Base-by-base conservation (phyloP, 2,329 filamentous ascomycete species). In the Trichoderma arundinaceum region DNA sequence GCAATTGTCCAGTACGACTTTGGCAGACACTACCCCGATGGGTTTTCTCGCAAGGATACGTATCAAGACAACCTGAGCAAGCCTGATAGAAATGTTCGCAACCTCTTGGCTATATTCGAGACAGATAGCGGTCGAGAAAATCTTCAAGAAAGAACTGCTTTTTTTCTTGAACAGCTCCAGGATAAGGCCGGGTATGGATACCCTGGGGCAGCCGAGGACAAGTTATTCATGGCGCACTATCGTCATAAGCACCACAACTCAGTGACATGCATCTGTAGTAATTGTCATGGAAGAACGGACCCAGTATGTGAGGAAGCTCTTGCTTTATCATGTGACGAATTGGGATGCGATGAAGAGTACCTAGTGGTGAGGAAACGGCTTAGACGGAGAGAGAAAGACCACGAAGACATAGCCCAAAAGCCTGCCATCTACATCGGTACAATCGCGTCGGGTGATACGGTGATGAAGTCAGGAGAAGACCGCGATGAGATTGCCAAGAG, bases 241-340 rank as follows among this genome's bases (percentile, higher is more conserved):
- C 68, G 61, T 1, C 77, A 78, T 66, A 75, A 74, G 46, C 77
- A 78, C 56, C 71, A 70, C 17, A 15, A 12, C 13, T 43, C 56
- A 12, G 7, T 17, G 22, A 8, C 7, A 15, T 67, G 52, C 4
- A 51, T 61, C 41, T 71, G 68, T 39, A n/a, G 6, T 4, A 41
- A 60, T 7, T 68, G 67, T 38, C 13, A 32, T 10, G 22, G 44
- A 1, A 51, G 56, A 32, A 2, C n/a, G 0, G 53, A 62, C 22
- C 19, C 67, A 13, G 57, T 68, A 10, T 70, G 68, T 46, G 63
- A 61, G 2, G 15, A 51, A 9, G 66, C 69, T 28, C 41, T 61
- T 7, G n/a, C 44, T 1, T 15, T 38, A 10, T 46, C 38, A 4
- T 71, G 69, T 44, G 51, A 68, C 2, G 65, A 68, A 1, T 44